Evolutionary conservation across 305 asterid genomes (phyloP).

Genomic region (Andrographis paniculata): DNA sequence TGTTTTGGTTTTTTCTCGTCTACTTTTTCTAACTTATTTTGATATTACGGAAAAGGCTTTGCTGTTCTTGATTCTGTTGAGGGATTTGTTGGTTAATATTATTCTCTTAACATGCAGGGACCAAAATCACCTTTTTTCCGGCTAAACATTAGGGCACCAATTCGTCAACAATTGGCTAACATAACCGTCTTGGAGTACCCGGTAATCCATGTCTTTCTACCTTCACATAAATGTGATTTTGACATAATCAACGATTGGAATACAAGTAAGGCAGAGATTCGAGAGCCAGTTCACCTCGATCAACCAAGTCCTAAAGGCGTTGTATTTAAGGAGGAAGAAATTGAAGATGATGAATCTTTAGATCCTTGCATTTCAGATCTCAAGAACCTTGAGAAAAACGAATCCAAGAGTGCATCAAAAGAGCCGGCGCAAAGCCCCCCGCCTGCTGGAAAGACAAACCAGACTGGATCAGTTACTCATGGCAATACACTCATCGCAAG

Average conservation of each 20-base stretch:
- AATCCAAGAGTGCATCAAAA: conserved; percentile 12
- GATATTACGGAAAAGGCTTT: no score
- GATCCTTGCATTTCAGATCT: conserved; percentile 54
- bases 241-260: conserved; percentile 31
- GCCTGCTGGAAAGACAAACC: conserved; percentile 9
- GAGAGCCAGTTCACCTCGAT: conserved; percentile 24
- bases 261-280: conserved; percentile 22
- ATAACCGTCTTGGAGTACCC: conserved; percentile 66
- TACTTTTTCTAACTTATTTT: no score
- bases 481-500: conserved; percentile 4
- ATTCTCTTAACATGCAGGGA: conserved; percentile 39
- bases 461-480: conserved; percentile 9
- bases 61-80: no score
- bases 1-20: no score
- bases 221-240: conserved; percentile 57
- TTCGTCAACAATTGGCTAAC: conserved; percentile 56
- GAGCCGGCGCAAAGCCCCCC: conserved; percentile 16
- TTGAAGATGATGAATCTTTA: conserved; percentile 35
- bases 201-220: conserved; percentile 61
- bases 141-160: conserved; percentile 40
- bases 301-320: conserved; percentile 39
- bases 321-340: conserved; percentile 66
- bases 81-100: neutral
- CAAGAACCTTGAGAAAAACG: conserved; percentile 19
- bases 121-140: conserved; percentile 41